Base-by-base conservation (phyloP, 2,329 filamentous ascomycete genomes). In the Madurella mycetomatis region DNA sequence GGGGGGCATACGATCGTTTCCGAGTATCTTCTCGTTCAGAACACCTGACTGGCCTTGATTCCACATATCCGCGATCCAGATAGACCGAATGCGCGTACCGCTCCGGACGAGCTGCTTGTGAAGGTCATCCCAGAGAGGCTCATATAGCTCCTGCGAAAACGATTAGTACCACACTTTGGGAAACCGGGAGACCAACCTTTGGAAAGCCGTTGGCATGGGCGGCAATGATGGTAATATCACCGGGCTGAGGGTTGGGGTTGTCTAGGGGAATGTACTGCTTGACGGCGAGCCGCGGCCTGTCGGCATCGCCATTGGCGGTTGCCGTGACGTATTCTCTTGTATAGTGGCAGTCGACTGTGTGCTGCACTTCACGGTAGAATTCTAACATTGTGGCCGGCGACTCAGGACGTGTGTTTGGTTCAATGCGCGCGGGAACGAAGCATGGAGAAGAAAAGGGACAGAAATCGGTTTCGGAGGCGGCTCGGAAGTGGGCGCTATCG, bases 201-300 rank as follows among this genome's bases (percentile, higher is more conserved):
- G 90, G 88, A 62, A 96, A 96, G 11, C 87, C 92, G 73, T 96
- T 96, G 47, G 90, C 92, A 72, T 96, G 92, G 4, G 87, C 86
- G 11, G 82, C 90, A 52, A 97, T 84, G 55, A 97, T 85, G 17
- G 90, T 96, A 9, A 96, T 75, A 69, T 94, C 89, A 34, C 89
- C 88, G 1, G 83, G 81, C 58, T 83, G 77, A 0, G 90, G 87
- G 19, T 74, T 70, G 0, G 76, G 78, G 63, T 92, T 91, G 65
- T 86, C 80, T 52, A 83, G 75, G 1, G 92, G 92, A 0, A 82
- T 87, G 68, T 97, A 97, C 67, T 96, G 90, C 75, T 96, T 96
- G 50, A 96, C 80, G 9, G 85, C 83, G 5, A 96, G 72, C 51
- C 84, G 72, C 2, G 96, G 76, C 5, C 82, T 76, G 57, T 92